Conservation (phyloP, 2,329 filamentous ascomycete genomes). For the Sclerotinia borealis region DNA sequence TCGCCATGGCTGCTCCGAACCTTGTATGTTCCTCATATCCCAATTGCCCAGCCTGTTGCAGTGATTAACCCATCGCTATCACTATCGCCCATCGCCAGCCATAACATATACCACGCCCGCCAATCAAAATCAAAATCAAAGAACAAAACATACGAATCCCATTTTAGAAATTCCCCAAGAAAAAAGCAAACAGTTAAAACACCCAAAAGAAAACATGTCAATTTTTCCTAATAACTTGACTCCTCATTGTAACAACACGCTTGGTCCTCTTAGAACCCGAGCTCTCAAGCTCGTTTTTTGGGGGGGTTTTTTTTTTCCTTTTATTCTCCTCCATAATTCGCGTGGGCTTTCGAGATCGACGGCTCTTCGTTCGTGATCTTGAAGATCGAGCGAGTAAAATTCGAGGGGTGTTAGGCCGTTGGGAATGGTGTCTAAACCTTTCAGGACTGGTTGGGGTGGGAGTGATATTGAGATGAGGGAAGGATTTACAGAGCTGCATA, state of each 20-base stretch:
- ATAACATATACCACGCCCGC: neutral
- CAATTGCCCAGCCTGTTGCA: neutral
- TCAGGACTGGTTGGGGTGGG: neutral
- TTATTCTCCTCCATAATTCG: neutral
- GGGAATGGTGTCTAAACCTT: neutral
- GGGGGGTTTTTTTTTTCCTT: no score
- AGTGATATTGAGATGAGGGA: neutral
- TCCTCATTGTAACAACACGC: neutral
- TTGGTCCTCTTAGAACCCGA: neutral
- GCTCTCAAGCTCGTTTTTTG: neutral
- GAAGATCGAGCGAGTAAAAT: neutral
- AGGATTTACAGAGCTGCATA: neutral
- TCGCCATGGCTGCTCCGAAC: neutral
- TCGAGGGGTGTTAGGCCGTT: neutral
- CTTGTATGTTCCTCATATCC: neutral
- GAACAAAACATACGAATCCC: neutral
- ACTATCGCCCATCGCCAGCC: neutral
- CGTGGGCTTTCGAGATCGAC: neutral
- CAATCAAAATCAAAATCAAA: neutral
- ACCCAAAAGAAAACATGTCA: neutral
- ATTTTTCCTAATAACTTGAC: neutral
- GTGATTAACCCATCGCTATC: constrained; percentile 1
- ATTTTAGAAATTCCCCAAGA: neutral
- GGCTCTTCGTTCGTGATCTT: neutral
- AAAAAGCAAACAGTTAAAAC: neutral